phyloP scores from a whole-genome alignment of 2,329 filamentous ascomycete genomes.

The Fusarium sp. region DNA sequence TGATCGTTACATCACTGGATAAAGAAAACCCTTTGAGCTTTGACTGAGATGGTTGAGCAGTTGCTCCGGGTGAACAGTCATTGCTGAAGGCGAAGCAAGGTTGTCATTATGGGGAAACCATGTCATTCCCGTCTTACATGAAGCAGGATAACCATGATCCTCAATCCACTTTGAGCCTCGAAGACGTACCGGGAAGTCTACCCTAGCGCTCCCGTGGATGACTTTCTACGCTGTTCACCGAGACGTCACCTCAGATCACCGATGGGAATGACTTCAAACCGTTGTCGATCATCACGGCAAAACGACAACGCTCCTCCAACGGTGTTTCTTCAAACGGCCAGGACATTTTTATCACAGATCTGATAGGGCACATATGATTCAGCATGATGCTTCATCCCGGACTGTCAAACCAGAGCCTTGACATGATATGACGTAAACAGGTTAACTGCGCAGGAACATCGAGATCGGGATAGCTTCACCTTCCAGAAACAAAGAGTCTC shows the following conservation, averaged over 20 bases:
- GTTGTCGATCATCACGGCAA: conserved; percentile 11
- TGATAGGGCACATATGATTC: conserved; percentile 6
- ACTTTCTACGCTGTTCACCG: not conserved
- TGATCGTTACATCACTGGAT: conserved; percentile 22
- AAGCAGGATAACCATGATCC: not conserved
- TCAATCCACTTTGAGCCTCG: conserved; percentile 11
- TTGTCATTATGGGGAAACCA: not conserved
- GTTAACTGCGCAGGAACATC: conserved; percentile 5
- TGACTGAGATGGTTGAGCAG: not conserved
- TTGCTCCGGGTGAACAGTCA: not conserved
- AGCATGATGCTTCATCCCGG: conserved; percentile 18
- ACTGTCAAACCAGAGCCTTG: conserved; percentile 12
- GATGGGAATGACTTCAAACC: conserved; percentile 17
- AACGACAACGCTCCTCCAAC: not conserved
- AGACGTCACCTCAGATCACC: conserved; percentile 16
- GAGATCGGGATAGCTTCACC: conserved; percentile 22
- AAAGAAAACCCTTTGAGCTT: not conserved
- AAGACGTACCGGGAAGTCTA: conserved; percentile 11
- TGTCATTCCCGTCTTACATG: not conserved
- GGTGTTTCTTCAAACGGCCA: not conserved
- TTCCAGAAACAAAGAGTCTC: conserved; percentile 5
- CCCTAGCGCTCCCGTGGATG: conserved; percentile 30
- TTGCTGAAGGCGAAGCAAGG: not conserved
- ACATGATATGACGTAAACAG: conserved; percentile 28
- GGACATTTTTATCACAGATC: not conserved